These are phyloP conservation scores for Phytophthora sp. DNA, from an alignment of 352 stramenopile species.

Conservation along the genomic window DNA sequence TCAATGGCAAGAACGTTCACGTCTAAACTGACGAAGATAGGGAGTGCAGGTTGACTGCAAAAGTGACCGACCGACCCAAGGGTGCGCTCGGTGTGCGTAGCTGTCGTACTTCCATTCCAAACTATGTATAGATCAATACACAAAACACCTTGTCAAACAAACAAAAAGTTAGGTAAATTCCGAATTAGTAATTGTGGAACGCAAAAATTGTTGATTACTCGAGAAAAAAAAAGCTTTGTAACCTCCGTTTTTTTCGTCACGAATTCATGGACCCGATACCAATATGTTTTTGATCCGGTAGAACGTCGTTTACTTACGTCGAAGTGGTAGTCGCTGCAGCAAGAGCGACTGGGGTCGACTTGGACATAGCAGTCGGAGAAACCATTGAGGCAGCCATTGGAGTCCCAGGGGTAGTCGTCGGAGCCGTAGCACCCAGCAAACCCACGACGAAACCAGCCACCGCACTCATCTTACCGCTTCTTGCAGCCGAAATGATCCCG, in stretches of 20 bases:
- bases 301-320: slow-evolving; percentile 9
- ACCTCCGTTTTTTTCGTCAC: neutral
- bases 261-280: neutral
- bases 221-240: neutral
- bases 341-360: neutral
- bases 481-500: slow-evolving; percentile 18
- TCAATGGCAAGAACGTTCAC: slow-evolving; percentile 62
- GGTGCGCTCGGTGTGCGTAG: slow-evolving; percentile 22
- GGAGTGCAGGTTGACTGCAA: slow-evolving; percentile 36
- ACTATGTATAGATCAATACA: slow-evolving; percentile 14
- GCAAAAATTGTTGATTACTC: neutral
- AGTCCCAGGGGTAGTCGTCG: neutral
- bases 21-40: slow-evolving; percentile 24
- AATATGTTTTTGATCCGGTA: neutral
- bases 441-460: slow-evolving; percentile 12
- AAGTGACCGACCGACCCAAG: slow-evolving; percentile 22
- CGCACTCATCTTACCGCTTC: slow-evolving; percentile 10
- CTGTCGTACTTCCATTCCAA: slow-evolving; percentile 36
- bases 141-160: neutral
- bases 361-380: neutral
- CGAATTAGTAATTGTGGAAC: too few relatives aligned
- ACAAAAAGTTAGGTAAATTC: neutral
- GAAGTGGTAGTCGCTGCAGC: neutral
- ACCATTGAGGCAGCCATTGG: neutral
- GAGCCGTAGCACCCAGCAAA: slow-evolving; percentile 2